These are phyloP conservation scores for Areca catechu DNA, from an alignment of 176 grass and related monocot species.

Conservation along the genomic window DNA sequence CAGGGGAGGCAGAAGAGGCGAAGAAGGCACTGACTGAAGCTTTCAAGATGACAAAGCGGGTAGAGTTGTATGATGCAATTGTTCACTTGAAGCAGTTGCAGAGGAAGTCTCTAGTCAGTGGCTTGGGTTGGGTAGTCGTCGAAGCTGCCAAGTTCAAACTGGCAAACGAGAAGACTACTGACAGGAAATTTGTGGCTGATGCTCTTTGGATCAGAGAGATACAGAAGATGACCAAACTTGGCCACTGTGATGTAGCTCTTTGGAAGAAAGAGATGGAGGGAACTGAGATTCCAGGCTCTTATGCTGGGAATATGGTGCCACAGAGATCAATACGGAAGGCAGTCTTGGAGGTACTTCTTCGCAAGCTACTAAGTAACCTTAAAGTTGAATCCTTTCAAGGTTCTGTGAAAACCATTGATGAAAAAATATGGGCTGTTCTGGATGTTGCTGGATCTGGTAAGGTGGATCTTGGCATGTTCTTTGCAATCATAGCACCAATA, in stretches of 20 bases:
- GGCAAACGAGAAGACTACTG: not conserved
- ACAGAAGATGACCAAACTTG: constrained; percentile 1
- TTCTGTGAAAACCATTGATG: not conserved
- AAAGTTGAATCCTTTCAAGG: constrained; percentile 6
- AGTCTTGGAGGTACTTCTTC: not conserved
- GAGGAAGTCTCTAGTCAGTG: too few species aligned
- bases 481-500: constrained; percentile 2
- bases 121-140: too few species aligned
- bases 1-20: too few species aligned
- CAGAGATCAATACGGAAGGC: not conserved
- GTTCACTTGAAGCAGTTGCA: too few species aligned
- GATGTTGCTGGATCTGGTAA: not conserved
- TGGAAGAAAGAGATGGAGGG: not conserved
- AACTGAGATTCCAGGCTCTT: not conserved
- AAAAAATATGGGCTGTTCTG: not conserved
- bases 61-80: too few species aligned
- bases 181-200: not conserved
- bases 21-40: too few species aligned
- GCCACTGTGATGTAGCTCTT: not conserved
- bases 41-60: too few species aligned
- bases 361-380: not conserved
- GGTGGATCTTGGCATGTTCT: constrained; percentile 4
- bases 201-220: constrained; percentile 1
- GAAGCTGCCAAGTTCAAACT: too few species aligned
- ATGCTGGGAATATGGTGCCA: not conserved